phyloP scores from a whole-genome alignment of 2,329 filamentous ascomycete species.

The Fusarium tricinctum region DNA sequence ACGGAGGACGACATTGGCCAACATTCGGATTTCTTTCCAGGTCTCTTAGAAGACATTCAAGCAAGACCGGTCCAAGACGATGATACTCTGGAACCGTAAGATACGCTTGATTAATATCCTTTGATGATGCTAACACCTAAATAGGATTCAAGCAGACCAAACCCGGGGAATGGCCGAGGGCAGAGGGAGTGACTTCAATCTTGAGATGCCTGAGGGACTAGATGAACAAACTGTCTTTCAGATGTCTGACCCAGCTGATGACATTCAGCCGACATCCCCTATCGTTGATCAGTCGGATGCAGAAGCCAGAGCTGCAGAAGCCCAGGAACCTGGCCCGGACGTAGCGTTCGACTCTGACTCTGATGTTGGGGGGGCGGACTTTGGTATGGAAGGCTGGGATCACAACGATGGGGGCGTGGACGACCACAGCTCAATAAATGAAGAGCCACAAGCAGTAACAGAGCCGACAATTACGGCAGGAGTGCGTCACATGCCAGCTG shows the following conservation, averaged over 20 bases:
- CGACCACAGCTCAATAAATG: conserved; percentile 47
- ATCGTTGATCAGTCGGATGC: conserved; percentile 38
- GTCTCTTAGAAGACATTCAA: conserved; percentile 60
- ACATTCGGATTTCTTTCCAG: conserved; percentile 68
- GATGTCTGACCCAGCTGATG: conserved; percentile 56
- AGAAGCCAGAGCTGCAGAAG: conserved; percentile 40
- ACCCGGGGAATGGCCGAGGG: conserved; percentile 57
- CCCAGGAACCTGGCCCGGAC: conserved; percentile 29
- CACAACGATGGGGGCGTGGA: conserved; percentile 37
- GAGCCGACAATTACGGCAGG: conserved; percentile 24
- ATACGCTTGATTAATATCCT: neutral
- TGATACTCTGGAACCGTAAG: conserved; percentile 61
- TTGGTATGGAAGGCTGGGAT: conserved; percentile 39
- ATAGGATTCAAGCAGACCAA: conserved; percentile 59
- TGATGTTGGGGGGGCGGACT: conserved; percentile 35
- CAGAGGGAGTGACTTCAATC: conserved; percentile 65
- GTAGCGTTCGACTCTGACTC: conserved; percentile 41
- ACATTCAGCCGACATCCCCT: conserved; percentile 50
- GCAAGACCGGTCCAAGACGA: conserved; percentile 57
- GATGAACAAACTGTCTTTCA: conserved; percentile 67
- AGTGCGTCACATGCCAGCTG: conserved; percentile 15
- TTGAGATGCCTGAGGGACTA: conserved; percentile 63
- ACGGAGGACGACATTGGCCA: conserved; percentile 59
- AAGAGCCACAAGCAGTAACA: conserved; percentile 27
- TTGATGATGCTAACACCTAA: conserved; percentile 20